A percentile compares a stretch with the other conserved stretches of the same genome.
These are phyloP conservation scores for Teunomyces cretensis DNA, from an alignment of 805 yeast genomes.

Conservation along the genomic window DNA sequence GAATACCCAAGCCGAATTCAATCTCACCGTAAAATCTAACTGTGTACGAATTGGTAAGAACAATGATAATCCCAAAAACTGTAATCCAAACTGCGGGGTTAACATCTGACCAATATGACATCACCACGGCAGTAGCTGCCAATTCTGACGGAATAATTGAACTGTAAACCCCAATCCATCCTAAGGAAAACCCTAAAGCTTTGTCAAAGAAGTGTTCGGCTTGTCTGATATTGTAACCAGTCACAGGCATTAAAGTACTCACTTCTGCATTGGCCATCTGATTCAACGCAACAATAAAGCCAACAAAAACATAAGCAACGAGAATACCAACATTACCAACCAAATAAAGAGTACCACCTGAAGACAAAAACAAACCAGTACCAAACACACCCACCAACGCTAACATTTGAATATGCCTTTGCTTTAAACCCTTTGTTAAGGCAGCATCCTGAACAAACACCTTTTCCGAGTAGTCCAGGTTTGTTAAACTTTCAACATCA, in stretches of 20 bases:
- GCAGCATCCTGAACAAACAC: constrained; percentile 1
- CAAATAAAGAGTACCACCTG: constrained; percentile 48
- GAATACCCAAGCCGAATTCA: constrained; percentile 24
- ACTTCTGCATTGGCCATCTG: constrained; percentile 42
- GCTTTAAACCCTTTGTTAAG: constrained; percentile 8
- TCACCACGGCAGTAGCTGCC: constrained; percentile 46
- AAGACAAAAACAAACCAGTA: constrained; percentile 56
- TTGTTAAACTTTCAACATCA: constrained; percentile 1
- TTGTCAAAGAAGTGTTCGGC: constrained; percentile 42
- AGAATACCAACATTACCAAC: constrained; percentile 43
- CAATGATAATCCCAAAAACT: constrained; percentile 35
- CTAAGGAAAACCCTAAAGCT: constrained; percentile 47
- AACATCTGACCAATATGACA: constrained; percentile 45
- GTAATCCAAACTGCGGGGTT: constrained; percentile 48
- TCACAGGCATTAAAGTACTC: constrained; percentile 36
- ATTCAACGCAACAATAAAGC: constrained; percentile 38
- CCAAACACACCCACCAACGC: constrained; percentile 34
- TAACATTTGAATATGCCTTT: constrained; percentile 21
- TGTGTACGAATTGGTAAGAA: constrained; percentile 35
- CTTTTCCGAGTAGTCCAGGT: constrained; percentile 1
- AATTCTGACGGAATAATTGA: constrained; percentile 40
- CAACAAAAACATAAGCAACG: constrained; percentile 49
- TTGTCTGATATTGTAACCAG: constrained; percentile 36
- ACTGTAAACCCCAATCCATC: constrained; percentile 42
- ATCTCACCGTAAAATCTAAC: constrained; percentile 38